Base-by-base conservation (phyloP, 768 basidiomycete species). In the Auricularia sp. region DNA sequence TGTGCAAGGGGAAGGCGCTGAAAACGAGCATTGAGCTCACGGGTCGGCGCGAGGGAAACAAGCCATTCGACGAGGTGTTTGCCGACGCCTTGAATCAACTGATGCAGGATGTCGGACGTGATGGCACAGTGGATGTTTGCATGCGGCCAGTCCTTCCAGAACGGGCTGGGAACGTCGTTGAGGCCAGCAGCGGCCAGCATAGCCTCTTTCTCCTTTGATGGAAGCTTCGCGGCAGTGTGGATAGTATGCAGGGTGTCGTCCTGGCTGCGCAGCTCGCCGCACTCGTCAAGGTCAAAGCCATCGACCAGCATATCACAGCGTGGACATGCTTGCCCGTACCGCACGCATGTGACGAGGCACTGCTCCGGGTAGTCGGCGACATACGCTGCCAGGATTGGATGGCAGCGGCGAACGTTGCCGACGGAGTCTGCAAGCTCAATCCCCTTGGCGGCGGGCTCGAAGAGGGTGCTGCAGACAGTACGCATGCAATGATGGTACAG, bases 21-120 rank as follows among this genome's bases (percentile, higher is more conserved):
- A 43, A 73, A 71, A 2, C 73, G 72, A 3, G 73, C 71, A 66
- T 80, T 77, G 53, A 80, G 72, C 64, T 80, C 77, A 5, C 61
- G 66, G 10, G 67, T 63, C 0, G 72, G 71, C 61, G 59, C 74
- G 0, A 69, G 68, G 2, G 63, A 3, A 14, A 60, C 67, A 12
- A 78, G 18, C 77, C 77, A 79, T 1, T 33, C 4, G 18, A 76
- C 61, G 12, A 77, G 61, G 61, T 78, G 74, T 62, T 76, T 75
- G 34, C 77, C 67, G 6, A 77, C 64, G 2, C 76, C 77, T 67
- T 77, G 73, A 42, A 72, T 70, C 0, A 77, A 66, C 60, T 77
- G 74, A 61, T 78, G 76, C 0, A 78, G 70, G 18, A 76, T 65
- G 61, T 78, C 74, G 0, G 77, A 74, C 5, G 72, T 75, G 53